Base-by-base conservation (phyloP, 768 basidiomycete genomes). In the Boletus rubescentipes region DNA sequence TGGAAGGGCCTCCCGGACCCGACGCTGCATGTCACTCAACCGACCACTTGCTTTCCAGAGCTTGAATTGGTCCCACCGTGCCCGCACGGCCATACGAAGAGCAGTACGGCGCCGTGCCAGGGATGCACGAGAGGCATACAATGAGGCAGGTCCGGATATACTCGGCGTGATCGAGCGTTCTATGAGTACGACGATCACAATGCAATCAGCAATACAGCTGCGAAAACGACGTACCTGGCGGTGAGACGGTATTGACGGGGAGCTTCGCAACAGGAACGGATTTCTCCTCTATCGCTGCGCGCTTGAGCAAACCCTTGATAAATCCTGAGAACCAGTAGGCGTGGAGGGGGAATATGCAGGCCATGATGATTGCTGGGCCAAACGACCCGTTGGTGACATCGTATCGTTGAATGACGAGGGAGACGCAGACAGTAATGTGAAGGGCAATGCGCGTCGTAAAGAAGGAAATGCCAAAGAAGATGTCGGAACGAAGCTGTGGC, bases 241-340 rank as follows among this genome's bases (percentile, higher is more conserved):
- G 4, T 1, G 37, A n/a, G n/a, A 30, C 20, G 4, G 26, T 18
- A 8, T 56, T 53, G 37, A 56, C 37, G 29, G 38, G 49, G 11
- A 38, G 39, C 39, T 52, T 60, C 16, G 43, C 5, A 3, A 8
- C 49, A 29, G 58, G 49, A 6, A 29, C 41, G 6, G 57, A 1
- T 42, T 47, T 57, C 41, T 50, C 35, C 6, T 10, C 32, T 7
- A 18, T 9, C 35, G 62, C 60, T 12, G 60, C 62, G 3, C 74
- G 65, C 57, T 73, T 72, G 35, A 77, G 31, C 55, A 82, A 78
- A 1, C 81, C 80, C 54, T 70, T 72, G 41, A 84, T 26, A 50
- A 78, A 82, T 11, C 77, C 77, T 2, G 58, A 47, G 67, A 85
- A 84, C 83, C 83, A 85, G 35, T 72, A 60, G 2, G 73, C 75